These are phyloP conservation scores for Dictyostelium brefeldianum DNA, from an alignment of 78 protist genomes.

Conservation along the genomic window DNA sequence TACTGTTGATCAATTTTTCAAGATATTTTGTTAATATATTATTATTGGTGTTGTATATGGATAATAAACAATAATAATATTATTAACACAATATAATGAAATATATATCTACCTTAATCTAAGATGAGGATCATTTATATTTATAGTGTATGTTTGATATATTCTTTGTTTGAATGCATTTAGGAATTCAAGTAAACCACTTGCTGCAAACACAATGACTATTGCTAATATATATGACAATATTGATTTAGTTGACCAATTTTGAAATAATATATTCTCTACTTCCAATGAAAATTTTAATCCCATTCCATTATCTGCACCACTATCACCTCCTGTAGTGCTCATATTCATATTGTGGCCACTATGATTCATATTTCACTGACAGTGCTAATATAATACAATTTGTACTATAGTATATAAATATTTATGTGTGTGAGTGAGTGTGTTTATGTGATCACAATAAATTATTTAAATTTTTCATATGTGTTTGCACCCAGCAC, in stretches of 20 bases:
- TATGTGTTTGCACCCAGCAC: no score
- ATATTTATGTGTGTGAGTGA: no score
- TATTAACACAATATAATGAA: background rate
- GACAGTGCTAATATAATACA: background rate
- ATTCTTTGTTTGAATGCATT: background rate
- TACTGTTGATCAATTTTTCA: no score
- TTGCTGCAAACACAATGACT: background rate
- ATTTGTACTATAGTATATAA: background rate
- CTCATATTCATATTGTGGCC: background rate
- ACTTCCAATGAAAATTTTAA: slow-evolving; percentile 1
- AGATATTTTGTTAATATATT: no score
- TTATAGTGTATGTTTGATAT: background rate
- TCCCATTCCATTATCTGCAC: background rate
- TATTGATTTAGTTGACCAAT: slow-evolving; percentile 11
- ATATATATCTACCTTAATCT: background rate
- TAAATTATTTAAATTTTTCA: no score
- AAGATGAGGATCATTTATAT: background rate
- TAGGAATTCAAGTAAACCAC: background rate
- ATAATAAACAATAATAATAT: background rate
- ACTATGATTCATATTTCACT: background rate
- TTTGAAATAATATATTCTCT: background rate
- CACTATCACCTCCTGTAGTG: background rate
- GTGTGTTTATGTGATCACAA: no score
- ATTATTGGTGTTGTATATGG: no score
- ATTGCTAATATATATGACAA: background rate